Percentiles rank a stretch among this genome's conserved stretches.
Evolutionary conservation across 495 filamentous ascomycete species (phyloP).

Genomic region (Ramalina intermedia): DNA sequence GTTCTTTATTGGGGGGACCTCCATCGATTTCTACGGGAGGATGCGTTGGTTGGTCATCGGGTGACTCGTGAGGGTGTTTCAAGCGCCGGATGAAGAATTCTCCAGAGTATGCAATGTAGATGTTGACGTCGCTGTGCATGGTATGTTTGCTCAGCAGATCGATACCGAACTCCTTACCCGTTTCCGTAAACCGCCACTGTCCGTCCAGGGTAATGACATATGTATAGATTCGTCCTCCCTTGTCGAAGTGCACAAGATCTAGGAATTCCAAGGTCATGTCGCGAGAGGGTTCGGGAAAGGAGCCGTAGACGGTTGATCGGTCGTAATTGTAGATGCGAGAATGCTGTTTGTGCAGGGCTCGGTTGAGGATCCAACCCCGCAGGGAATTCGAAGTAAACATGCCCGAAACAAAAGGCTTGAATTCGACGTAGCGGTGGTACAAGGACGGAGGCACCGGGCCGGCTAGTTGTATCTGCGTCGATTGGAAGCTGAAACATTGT

Average conservation of each 20-base stretch:
- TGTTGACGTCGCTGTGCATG: constrained; percentile 82
- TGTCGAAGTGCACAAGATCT: constrained; percentile 71
- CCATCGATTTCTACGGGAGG: constrained; percentile 25
- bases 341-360: constrained; percentile 82
- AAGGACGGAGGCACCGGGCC: constrained; percentile 67
- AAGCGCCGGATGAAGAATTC: constrained; percentile 80
- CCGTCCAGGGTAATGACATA: constrained; percentile 84
- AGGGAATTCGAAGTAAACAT: constrained; percentile 74
- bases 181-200: constrained; percentile 80
- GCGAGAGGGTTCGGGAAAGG: constrained; percentile 36
- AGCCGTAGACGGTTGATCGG: constrained; percentile 52
- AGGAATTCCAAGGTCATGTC: constrained; percentile 67
- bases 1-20: constrained; percentile 23
- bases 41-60: constrained; percentile 15
- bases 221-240: constrained; percentile 76
- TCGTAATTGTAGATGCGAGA: constrained; percentile 77
- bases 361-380: constrained; percentile 63
- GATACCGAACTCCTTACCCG: constrained; percentile 85
- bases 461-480: constrained; percentile 75
- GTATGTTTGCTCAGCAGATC: constrained; percentile 87
- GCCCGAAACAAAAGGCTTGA: constrained; percentile 73
- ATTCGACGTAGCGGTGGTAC: constrained; percentile 86
- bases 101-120: constrained; percentile 79
- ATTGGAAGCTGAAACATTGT: constrained; percentile 56
- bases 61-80: constrained; percentile 24